Conservation (phyloP, 495 filamentous ascomycete species). For the Hapsidospora chrysogenum region DNA sequence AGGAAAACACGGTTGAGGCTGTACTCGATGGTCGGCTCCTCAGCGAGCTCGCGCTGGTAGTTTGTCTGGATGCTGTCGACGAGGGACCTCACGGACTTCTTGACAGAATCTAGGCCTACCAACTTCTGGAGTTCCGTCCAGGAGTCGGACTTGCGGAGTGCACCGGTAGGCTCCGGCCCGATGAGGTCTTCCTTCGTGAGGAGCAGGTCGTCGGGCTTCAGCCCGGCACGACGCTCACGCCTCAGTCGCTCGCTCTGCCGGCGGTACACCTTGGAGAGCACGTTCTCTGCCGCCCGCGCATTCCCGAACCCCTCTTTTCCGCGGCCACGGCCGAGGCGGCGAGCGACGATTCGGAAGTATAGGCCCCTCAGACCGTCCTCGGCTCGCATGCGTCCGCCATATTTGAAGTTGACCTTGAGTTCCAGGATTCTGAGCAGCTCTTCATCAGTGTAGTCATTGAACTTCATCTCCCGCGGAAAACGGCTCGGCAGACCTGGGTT, state of each 20-base stretch:
- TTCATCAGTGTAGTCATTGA: constrained; percentile 50
- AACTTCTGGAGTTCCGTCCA: constrained; percentile 44
- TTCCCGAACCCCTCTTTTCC: constrained; percentile 59
- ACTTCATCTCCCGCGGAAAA: constrained; percentile 47
- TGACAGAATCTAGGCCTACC: constrained; percentile 45
- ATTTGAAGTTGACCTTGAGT: constrained; percentile 28
- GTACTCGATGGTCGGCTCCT: constrained; percentile 36
- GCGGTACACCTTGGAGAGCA: constrained; percentile 29
- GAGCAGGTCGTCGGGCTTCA: constrained; percentile 27
- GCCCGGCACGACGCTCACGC: constrained; percentile 12
- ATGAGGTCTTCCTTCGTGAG: constrained; percentile 45
- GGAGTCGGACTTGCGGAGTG: constrained; percentile 28
- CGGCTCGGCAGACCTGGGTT: constrained; percentile 62
- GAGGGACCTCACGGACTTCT: constrained; percentile 38
- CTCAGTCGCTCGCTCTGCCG: constrained; percentile 42
- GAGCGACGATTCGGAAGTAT: constrained; percentile 44
- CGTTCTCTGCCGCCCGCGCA: constrained; percentile 50
- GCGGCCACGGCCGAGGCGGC: constrained; percentile 42
- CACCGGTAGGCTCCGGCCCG: constrained; percentile 43
- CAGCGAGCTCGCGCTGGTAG: constrained; percentile 43
- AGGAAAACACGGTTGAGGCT: constrained; percentile 57
- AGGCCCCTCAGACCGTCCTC: constrained; percentile 44
- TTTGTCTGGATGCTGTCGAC: constrained; percentile 43
- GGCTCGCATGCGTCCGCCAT: constrained; percentile 33
- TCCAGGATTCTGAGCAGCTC: constrained; percentile 47